phyloP scores from a whole-genome alignment of 345 rosid genomes.

The Lagerstroemia speciosa region DNA sequence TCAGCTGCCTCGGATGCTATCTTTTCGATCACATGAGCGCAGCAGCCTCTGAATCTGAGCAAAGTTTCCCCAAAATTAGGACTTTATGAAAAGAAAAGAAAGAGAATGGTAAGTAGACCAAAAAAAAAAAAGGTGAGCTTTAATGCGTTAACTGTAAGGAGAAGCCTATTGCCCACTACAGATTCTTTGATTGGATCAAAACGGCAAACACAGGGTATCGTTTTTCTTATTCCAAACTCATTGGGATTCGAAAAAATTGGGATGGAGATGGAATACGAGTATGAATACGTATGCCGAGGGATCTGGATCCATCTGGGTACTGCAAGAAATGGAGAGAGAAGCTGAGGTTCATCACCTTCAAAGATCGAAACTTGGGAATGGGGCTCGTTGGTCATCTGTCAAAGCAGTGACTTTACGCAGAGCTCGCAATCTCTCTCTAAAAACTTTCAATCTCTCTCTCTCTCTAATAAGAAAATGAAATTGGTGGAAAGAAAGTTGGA shows the following conservation, averaged over 20 bases:
- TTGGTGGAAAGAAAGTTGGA: too few relatives aligned
- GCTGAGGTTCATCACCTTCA: not conserved
- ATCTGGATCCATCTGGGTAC: too few relatives aligned
- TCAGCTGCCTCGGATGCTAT: conserved; percentile 55
- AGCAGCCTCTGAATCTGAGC: conserved; percentile 6
- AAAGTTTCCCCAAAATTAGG: conserved; percentile 5
- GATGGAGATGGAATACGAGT: not conserved
- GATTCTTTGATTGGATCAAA: too few relatives aligned
- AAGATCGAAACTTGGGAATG: conserved; percentile 9
- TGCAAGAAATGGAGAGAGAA: conserved; percentile 1
- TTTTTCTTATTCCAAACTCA: not conserved
- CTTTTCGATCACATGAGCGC: conserved; percentile 20
- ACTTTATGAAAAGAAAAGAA: conserved; percentile 5
- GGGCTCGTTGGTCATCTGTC: conserved; percentile 4
- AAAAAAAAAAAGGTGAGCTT: not conserved
- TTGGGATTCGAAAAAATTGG: conserved; percentile 5
- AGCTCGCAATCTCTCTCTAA: too few relatives aligned
- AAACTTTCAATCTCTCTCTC: too few relatives aligned
- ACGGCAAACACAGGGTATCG: conserved; percentile 1
- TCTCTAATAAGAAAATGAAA: too few relatives aligned
- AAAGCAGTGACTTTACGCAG: too few relatives aligned
- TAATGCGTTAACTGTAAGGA: not conserved
- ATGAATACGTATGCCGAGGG: not conserved
- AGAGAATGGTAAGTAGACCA: conserved; percentile 2
- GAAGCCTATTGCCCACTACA: not conserved